Base-by-base conservation (phyloP, 1,284 basidiomycete genomes). In the Sporisorium scitamineum region DNA sequence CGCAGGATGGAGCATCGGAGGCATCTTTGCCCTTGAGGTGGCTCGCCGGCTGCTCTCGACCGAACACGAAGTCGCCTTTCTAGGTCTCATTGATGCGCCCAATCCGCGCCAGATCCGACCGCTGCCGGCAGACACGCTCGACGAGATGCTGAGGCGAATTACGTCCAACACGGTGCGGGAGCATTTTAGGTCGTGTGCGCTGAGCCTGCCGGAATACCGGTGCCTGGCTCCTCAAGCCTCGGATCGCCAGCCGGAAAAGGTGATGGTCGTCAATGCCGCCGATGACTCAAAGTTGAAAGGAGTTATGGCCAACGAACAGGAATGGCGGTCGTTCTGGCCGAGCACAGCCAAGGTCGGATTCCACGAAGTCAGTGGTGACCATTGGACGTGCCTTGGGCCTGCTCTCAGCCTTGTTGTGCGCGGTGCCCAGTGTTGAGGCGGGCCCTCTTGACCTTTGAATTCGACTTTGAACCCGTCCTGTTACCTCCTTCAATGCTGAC, bases 1-100 rank as follows among this genome's bases (percentile, higher is more conserved):
- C 2, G 74, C 57, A 10, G 74, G 74, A 13, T 76, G 74, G 74
- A 76, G 74, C 59, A 76, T 76, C 37, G 74, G 74, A 53, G 74
- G 74, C n/a, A 37, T 76, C 26, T 58, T 76, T 50, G 74, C 70
- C 0, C 59, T 76, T 10, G 65, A 76, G 54, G 65, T 72, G 6
- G 61, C 63, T 6, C 64, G 69, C 7, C 65, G 56, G 2, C 65
- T 76, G 2, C 64, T 72, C 10, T 69, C 61, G 13, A 44, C 48
- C 22, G 74, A 70, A 10, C 61, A 72, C 31, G 48, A 62, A 24
- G 65, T 76, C n/a, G 29, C 39, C 0, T 63, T 66, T 10, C 45
- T 76, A 1, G 69, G 61, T 6, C 61, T 72, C 32, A 72, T 76
- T 37, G 74, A 76, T 41, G 57, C 74, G 13, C 74, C 74, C 2